A percentile compares a stretch with the other conserved stretches of the same genome.
Evolutionary conservation across 768 basidiomycete genomes (phyloP).

Genomic region (Hortiboletus flavorubellus): DNA sequence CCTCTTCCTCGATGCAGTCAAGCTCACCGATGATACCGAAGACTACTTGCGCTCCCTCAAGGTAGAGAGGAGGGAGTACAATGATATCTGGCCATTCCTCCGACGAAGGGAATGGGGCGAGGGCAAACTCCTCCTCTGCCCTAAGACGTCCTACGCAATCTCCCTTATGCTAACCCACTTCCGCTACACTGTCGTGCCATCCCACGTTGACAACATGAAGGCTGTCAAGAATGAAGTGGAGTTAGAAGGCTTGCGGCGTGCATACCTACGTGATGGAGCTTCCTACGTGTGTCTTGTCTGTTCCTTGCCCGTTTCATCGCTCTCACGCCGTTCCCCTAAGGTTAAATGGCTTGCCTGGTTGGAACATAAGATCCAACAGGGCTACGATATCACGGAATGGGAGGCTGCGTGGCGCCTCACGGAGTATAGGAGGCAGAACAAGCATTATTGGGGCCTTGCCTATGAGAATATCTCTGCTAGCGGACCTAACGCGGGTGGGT

Average conservation of each 20-base stretch:
- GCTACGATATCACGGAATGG: slow-evolving; percentile 87
- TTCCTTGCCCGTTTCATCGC: slow-evolving; percentile 2
- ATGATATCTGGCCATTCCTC: slow-evolving; percentile 76
- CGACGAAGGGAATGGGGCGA: slow-evolving; percentile 72
- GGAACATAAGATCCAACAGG: slow-evolving; percentile 70
- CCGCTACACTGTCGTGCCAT: slow-evolving; percentile 70
- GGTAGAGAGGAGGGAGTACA: slow-evolving; percentile 64
- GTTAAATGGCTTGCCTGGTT: slow-evolving; percentile 89
- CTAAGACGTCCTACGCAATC: slow-evolving; percentile 78
- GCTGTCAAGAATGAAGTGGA: slow-evolving; percentile 87
- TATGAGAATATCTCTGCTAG: slow-evolving; percentile 89
- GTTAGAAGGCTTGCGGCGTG: slow-evolving; percentile 74
- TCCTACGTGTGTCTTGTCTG: slow-evolving; percentile 58
- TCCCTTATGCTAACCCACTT: slow-evolving; percentile 81
- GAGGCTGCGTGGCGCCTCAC: slow-evolving; percentile 85
- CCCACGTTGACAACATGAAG: slow-evolving; percentile 73
- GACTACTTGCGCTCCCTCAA: slow-evolving; percentile 56
- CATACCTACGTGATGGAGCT: slow-evolving; percentile 88
- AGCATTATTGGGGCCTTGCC: slow-evolving; percentile 79
- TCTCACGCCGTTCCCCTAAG: slow-evolving; percentile 32
- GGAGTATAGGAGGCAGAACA: slow-evolving; percentile 66
- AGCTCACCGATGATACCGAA: slow-evolving; percentile 56
- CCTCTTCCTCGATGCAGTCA: slow-evolving; percentile 73
- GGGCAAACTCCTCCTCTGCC: slow-evolving; percentile 73
- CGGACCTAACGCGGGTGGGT: slow-evolving; percentile 78